Evolutionary conservation across 2,329 filamentous ascomycete species (phyloP).

Genomic region (Colletotrichum godetiae): DNA sequence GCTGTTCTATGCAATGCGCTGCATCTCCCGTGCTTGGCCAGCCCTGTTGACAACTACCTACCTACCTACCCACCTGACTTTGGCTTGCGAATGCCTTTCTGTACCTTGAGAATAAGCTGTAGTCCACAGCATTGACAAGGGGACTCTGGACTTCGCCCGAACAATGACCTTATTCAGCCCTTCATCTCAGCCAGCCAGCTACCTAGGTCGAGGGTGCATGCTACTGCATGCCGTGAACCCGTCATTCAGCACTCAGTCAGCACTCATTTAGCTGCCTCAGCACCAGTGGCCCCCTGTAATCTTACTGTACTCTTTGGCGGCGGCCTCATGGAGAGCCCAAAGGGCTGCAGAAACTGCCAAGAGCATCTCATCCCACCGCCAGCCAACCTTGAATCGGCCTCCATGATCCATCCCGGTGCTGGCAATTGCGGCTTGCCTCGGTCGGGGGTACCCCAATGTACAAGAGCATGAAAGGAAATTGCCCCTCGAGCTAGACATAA

Average conservation of each 20-base stretch:
- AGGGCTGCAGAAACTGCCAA: background rate
- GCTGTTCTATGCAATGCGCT: conserved; percentile 10
- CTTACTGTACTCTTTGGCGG: background rate
- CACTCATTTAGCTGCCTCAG: background rate
- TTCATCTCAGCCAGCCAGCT: too few relatives aligned
- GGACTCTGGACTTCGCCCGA: background rate
- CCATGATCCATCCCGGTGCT: background rate
- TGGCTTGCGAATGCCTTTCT: background rate
- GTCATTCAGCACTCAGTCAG: background rate
- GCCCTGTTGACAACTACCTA: background rate
- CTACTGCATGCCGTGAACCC: background rate
- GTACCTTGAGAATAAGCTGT: background rate
- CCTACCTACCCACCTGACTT: background rate
- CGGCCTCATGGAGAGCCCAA: too few relatives aligned
- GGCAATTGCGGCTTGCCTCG: conserved; percentile 6
- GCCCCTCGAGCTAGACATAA: conserved; percentile 11
- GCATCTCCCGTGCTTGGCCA: background rate
- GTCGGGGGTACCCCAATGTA: conserved; percentile 20
- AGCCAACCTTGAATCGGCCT: too few relatives aligned
- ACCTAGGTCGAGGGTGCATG: background rate
- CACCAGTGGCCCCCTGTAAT: background rate
- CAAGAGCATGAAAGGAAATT: conserved; percentile 12
- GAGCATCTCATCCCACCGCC: background rate
- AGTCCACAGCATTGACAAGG: background rate
- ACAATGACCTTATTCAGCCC: background rate